Percentiles rank a stretch among this genome's conserved stretches.
Evolutionary conservation across 345 rosid genomes (phyloP).

Genomic region (Hibiscus mutabilis): DNA sequence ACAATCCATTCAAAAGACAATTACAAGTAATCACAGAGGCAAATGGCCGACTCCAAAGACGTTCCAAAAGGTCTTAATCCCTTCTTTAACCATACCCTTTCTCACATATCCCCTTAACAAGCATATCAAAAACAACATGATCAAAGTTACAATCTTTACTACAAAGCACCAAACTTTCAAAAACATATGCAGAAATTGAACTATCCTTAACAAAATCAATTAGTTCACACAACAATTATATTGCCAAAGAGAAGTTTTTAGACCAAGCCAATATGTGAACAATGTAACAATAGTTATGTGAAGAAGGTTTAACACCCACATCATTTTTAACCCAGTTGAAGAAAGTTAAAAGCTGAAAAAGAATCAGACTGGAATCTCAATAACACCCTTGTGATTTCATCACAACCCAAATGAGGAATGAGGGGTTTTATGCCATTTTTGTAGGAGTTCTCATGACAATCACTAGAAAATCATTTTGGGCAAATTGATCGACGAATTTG

Average conservation of each 20-base stretch:
- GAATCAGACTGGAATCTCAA: slow-evolving; percentile 63
- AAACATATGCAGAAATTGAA: slow-evolving; percentile 25
- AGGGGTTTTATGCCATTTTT: slow-evolving; percentile 23
- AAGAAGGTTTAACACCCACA: slow-evolving; percentile 34
- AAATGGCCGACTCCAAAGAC: slow-evolving; percentile 39
- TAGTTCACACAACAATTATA: slow-evolving; percentile 44
- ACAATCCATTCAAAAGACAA: slow-evolving; percentile 57
- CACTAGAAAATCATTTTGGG: too few species aligned
- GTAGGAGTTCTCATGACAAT: too few species aligned
- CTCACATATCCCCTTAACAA: slow-evolving; percentile 56
- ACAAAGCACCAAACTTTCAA: slow-evolving; percentile 35
- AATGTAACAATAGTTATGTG: slow-evolving; percentile 42
- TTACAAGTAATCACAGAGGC: slow-evolving; percentile 51
- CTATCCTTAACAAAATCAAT: slow-evolving; percentile 23
- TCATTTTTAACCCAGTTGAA: slow-evolving; percentile 57
- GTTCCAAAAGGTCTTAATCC: slow-evolving; percentile 37
- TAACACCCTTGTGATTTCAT: slow-evolving; percentile 58
- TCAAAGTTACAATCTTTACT: slow-evolving; percentile 61
- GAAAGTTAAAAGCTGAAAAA: slow-evolving; percentile 42
- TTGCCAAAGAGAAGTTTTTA: slow-evolving; percentile 40
- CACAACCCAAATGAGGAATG: slow-evolving; percentile 42
- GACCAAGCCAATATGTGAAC: slow-evolving; percentile 60
- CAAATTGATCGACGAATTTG: not conserved
- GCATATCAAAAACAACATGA: slow-evolving; percentile 60
- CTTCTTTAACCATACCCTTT: slow-evolving; percentile 38